phyloP scores from a whole-genome alignment of 495 filamentous ascomycete genomes.

The Talaromyces thailandensis region DNA sequence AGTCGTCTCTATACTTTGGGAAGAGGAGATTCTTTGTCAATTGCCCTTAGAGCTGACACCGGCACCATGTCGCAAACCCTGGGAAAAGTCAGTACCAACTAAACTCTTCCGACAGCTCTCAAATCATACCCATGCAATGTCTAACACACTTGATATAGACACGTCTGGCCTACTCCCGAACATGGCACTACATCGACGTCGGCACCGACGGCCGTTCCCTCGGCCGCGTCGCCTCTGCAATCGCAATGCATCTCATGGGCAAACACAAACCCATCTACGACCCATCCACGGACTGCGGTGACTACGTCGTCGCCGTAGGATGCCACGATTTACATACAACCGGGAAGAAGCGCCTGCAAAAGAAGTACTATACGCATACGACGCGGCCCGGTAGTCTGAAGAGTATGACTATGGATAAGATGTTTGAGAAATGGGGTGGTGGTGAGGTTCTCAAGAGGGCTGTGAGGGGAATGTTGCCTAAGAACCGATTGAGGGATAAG shows the following conservation, averaged over 20 bases:
- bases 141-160: constrained; percentile 47
- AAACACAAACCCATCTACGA: constrained; percentile 99
- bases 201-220: constrained; percentile 47
- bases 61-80: constrained; percentile 37
- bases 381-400: constrained; percentile 81
- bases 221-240: constrained; percentile 82
- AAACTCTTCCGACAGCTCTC: not conserved
- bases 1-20: not conserved
- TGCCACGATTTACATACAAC: constrained; percentile 83
- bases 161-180: constrained; percentile 86
- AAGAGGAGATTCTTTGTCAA: not conserved
- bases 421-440: constrained; percentile 91
- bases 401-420: constrained; percentile 84
- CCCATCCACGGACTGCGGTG: constrained; percentile 92
- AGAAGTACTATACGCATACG: constrained; percentile 89
- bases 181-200: constrained; percentile 86
- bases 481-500: constrained; percentile 84
- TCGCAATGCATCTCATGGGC: constrained; percentile 90
- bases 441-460: constrained; percentile 88
- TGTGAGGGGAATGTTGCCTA: constrained; percentile 94
- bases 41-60: not conserved
- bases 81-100: constrained; percentile 27
- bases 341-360: constrained; percentile 85
- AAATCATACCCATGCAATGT: not conserved
- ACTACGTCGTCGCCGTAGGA: constrained; percentile 91